Evolutionary conservation across 2,329 filamentous ascomycete genomes (phyloP).

Genomic region (Botryotinia convoluta): DNA sequence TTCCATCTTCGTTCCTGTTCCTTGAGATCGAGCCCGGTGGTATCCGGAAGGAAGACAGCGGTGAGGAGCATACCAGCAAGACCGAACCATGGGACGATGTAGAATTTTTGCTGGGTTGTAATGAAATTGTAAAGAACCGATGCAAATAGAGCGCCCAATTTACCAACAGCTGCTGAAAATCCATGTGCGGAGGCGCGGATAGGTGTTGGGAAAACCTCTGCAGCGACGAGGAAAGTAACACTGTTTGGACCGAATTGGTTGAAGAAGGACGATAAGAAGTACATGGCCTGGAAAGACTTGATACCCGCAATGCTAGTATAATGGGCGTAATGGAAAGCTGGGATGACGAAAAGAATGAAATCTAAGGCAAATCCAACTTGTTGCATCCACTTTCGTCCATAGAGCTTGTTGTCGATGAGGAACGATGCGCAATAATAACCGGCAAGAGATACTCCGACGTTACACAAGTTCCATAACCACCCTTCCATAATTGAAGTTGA

Average conservation of each 20-base stretch:
- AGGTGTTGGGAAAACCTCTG: constrained; percentile 93
- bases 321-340: constrained; percentile 83
- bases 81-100: constrained; percentile 94
- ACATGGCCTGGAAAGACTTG: constrained; percentile 94
- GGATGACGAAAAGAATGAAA: constrained; percentile 91
- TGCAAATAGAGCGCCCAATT: constrained; percentile 81
- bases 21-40: constrained; percentile 92
- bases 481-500: constrained; percentile 68
- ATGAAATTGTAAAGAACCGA: constrained; percentile 96
- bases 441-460: constrained; percentile 78
- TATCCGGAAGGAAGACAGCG: constrained; percentile 87
- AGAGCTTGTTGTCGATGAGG: constrained; percentile 57
- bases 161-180: constrained; percentile 88
- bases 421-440: constrained; percentile 79
- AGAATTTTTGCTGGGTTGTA: constrained; percentile 77
- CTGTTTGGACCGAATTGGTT: constrained; percentile 95
- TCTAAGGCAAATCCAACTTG: constrained; percentile 89
- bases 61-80: constrained; percentile 82
- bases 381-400: constrained; percentile 95
- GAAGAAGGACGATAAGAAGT: constrained; percentile 97
- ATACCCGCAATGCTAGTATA: constrained; percentile 71
- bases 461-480: constrained; percentile 92
- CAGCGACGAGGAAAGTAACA: constrained; percentile 93
- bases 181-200: constrained; percentile 92
- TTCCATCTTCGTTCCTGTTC: constrained; percentile 94